Percentiles rank a stretch among this genome's conserved stretches.
phyloP scores from a whole-genome alignment of 805 yeast genomes.

The Lipomyces starkeyi region DNA sequence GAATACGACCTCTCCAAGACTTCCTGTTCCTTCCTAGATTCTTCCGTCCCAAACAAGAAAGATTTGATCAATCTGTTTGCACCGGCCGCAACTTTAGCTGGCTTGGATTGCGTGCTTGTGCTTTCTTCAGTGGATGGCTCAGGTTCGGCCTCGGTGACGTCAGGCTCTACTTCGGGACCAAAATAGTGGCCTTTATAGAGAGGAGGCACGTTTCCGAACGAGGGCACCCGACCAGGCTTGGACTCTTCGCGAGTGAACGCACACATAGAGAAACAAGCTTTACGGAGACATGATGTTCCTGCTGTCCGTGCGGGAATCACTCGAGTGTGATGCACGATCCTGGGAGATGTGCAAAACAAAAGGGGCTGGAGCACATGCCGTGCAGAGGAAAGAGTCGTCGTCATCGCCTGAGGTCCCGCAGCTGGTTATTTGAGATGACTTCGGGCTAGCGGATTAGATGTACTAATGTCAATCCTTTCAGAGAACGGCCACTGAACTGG shows the following conservation, averaged over 20 bases:
- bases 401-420: not conserved
- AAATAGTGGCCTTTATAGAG: slow-evolving; percentile 33
- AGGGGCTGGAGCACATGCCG: not conserved
- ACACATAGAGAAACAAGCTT: not conserved
- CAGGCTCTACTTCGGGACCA: slow-evolving; percentile 7
- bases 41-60: slow-evolving; percentile 49
- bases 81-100: not conserved
- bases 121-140: not conserved
- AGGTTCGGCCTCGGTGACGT: not conserved
- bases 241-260: not conserved
- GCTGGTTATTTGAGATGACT: not conserved
- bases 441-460: not conserved
- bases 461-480: not conserved
- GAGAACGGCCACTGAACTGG: not conserved
- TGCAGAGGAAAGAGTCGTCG: not conserved
- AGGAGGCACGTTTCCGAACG: slow-evolving; percentile 36
- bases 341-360: not conserved
- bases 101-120: not conserved
- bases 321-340: not conserved
- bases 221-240: slow-evolving; percentile 27
- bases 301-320: not conserved
- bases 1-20: slow-evolving; percentile 41
- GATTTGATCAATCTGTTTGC: slow-evolving; percentile 45
- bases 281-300: not conserved
- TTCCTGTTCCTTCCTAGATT: slow-evolving; percentile 46